Percentiles rank a stretch among this genome's conserved stretches.
Evolutionary conservation across 1,284 basidiomycete genomes (phyloP).

Genomic region (Ceratorhiza oryzae-sativae): DNA sequence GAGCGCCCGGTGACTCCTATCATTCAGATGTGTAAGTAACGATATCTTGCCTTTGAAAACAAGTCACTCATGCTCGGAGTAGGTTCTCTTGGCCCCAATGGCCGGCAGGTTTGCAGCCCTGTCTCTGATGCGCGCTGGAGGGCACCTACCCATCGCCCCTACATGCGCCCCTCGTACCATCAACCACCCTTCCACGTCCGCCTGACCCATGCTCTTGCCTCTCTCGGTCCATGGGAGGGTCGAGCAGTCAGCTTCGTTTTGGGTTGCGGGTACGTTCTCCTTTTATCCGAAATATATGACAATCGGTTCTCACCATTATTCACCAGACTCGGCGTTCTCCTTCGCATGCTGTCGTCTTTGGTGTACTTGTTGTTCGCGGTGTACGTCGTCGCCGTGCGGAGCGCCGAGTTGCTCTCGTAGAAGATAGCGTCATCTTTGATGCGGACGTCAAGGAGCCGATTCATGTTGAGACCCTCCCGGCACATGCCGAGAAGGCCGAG

Average conservation of each 20-base stretch:
- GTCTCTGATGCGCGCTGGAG: neutral
- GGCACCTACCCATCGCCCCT: conserved; percentile 45
- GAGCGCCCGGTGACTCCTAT: neutral
- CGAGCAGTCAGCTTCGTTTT: conserved; percentile 78
- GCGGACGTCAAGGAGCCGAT: conserved; percentile 27
- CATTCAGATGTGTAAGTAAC: conserved; percentile 10
- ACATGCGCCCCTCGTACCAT: conserved; percentile 43
- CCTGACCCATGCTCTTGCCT: conserved; percentile 67
- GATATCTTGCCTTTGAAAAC: conserved; percentile 19
- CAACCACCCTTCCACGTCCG: conserved; percentile 59
- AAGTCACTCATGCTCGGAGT: neutral
- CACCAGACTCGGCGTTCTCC: conserved; percentile 76
- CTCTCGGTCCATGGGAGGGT: conserved; percentile 80
- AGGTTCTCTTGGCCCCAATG: neutral
- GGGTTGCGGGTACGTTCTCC: conserved; percentile 57
- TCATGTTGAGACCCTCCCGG: conserved; percentile 18
- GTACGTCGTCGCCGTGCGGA: conserved; percentile 56
- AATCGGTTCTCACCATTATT: conserved; percentile 9
- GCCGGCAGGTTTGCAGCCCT: neutral
- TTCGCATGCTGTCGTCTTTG: conserved; percentile 82
- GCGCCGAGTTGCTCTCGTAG: conserved; percentile 4
- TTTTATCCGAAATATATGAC: conserved; percentile 23
- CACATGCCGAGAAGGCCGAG: conserved; percentile 20
- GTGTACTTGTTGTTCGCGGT: no score
- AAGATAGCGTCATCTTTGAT: conserved; percentile 15